phyloP scores from a whole-genome alignment of 2,329 filamentous ascomycete species.

The Phoma sp. region DNA sequence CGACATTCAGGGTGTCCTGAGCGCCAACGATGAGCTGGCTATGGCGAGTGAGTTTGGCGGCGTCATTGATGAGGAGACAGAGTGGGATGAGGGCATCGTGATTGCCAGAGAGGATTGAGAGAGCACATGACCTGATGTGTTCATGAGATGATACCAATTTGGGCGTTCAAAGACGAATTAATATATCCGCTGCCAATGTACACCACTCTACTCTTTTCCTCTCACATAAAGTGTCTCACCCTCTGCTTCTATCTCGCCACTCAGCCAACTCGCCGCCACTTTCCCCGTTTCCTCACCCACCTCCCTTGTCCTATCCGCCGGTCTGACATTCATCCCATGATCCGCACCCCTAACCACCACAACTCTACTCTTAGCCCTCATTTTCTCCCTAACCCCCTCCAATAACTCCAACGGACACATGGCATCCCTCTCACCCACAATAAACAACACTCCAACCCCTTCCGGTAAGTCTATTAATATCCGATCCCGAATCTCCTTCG shows the following conservation, averaged over 20 bases:
- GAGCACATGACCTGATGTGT: background rate
- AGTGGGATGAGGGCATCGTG: constrained; percentile 38
- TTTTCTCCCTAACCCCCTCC: constrained; percentile 39
- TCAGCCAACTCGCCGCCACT: constrained; percentile 44
- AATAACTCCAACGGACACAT: constrained; percentile 34
- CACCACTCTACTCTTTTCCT: background rate
- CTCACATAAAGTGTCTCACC: constrained; percentile 16
- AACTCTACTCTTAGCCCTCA: constrained; percentile 48
- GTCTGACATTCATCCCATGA: constrained; percentile 50
- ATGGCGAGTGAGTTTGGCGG: constrained; percentile 40
- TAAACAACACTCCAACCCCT: constrained; percentile 47
- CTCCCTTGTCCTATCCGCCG: constrained; percentile 31
- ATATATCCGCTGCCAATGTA: background rate
- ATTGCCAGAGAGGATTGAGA: constrained; percentile 29
- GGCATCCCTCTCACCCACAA: constrained; percentile 42
- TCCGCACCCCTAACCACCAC: constrained; percentile 48
- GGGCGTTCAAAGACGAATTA: background rate
- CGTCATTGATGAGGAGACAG: constrained; percentile 36
- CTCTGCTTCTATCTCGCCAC: constrained; percentile 15
- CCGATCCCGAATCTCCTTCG: constrained; percentile 47
- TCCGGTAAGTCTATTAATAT: constrained; percentile 46
- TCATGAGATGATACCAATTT: constrained; percentile 4
- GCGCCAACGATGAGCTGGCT: constrained; percentile 50
- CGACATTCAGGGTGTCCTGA: constrained; percentile 53
- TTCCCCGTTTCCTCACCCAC: constrained; percentile 43